A percentile compares a stretch with the other conserved stretches of the same genome.
Conservation (phyloP, 148 eudicot genomes). For the Talinum fruticosum region DNA sequence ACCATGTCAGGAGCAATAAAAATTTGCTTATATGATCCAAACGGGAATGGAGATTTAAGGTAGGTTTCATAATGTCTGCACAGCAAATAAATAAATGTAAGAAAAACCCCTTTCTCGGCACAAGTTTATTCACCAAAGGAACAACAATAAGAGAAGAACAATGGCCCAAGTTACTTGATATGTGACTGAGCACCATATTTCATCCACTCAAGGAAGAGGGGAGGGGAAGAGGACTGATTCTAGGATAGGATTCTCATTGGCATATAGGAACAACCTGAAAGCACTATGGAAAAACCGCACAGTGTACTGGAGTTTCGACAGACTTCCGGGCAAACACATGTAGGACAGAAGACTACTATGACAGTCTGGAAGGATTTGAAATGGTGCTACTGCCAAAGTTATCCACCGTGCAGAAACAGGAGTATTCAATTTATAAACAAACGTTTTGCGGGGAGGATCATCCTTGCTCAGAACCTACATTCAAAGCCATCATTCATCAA, state of each 20-base stretch:
- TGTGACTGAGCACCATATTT: neutral
- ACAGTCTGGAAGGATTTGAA: conserved; percentile 79
- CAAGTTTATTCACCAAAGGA: conserved; percentile 1
- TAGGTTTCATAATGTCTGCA: conserved; percentile 86
- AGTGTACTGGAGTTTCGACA: conserved; percentile 59
- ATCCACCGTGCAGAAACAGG: conserved; percentile 91
- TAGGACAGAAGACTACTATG: conserved; percentile 65
- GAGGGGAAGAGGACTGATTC: neutral
- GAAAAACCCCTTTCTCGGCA: neutral
- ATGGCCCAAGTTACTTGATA: conserved; percentile 1
- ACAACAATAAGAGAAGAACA: conserved; percentile 9
- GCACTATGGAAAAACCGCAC: conserved; percentile 76
- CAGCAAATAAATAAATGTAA: neutral
- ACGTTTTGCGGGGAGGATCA: conserved; percentile 77
- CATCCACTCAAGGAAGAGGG: neutral
- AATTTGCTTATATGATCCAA: conserved; percentile 92
- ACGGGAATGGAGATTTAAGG: conserved; percentile 77
- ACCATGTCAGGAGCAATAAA: conserved; percentile 89
- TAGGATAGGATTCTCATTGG: neutral
- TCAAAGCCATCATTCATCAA: conserved; percentile 3
- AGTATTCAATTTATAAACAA: conserved; percentile 67
- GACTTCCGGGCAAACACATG: conserved; percentile 67
- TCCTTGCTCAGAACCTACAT: conserved; percentile 85
- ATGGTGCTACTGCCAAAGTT: conserved; percentile 87
- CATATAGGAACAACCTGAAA: conserved; percentile 56